These are phyloP conservation scores for Silene coronaria DNA, from an alignment of 179 eudicot species.

Conservation along the genomic window DNA sequence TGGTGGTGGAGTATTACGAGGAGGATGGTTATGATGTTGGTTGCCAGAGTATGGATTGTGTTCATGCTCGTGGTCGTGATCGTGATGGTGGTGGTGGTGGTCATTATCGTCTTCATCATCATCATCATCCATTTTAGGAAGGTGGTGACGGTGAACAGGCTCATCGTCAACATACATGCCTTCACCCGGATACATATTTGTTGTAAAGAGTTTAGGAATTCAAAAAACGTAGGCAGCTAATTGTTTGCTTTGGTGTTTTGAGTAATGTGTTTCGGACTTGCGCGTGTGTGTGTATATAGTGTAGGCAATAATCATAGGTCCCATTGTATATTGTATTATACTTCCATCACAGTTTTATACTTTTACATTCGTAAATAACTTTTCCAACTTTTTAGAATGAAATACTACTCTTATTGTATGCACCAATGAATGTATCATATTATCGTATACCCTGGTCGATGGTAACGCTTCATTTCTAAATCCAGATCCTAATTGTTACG, in stretches of 20 bases:
- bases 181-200: constrained; percentile 11
- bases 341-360: no score
- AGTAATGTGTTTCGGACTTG: not conserved
- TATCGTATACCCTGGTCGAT: no score
- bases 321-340: not conserved
- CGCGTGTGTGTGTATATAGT: not conserved
- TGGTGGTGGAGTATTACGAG: not conserved
- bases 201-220: not conserved
- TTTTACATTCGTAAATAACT: no score
- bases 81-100: not conserved
- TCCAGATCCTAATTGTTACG: no score
- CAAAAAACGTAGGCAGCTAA: no score
- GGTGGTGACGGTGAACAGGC: constrained; percentile 28
- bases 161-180: constrained; percentile 24
- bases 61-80: not conserved
- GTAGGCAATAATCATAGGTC: not conserved
- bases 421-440: no score
- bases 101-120: constrained; percentile 12
- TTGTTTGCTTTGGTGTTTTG: not conserved
- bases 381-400: no score
- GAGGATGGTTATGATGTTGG: not conserved
- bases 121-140: constrained; percentile 27
- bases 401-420: no score
- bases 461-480: no score
- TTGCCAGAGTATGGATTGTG: not conserved